A percentile compares a stretch with the other conserved stretches of the same genome.
These are phyloP conservation scores for Nakazawaea holstii DNA, from an alignment of 805 yeast species.

Conservation along the genomic window DNA sequence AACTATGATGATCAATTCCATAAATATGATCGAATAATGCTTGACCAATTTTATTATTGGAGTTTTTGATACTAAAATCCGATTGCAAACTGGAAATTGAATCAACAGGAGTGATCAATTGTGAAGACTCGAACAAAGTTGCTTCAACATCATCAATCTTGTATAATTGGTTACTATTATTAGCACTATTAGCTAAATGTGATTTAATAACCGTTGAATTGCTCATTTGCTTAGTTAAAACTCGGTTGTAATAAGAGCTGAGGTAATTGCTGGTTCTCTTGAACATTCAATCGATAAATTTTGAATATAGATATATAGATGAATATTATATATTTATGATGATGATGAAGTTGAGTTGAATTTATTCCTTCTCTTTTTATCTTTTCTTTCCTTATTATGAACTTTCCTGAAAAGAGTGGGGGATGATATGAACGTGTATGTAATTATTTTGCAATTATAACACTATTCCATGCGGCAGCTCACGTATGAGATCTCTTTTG, in stretches of 20 bases:
- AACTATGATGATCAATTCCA: conserved; percentile 46
- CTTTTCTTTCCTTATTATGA: background rate
- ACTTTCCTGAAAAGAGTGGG: background rate
- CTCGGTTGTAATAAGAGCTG: background rate
- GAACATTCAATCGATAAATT: background rate
- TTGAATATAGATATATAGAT: too few species aligned
- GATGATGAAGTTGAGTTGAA: background rate
- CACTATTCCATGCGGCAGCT: conserved; percentile 44
- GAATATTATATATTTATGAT: too few species aligned
- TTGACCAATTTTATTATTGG: conserved; percentile 29
- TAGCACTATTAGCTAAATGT: background rate
- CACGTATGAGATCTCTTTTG: conserved; percentile 28
- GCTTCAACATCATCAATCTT: background rate
- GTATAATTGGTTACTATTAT: background rate
- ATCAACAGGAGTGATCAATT: conserved; percentile 3
- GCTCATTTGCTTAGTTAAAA: conserved; percentile 2
- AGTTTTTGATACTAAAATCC: conserved; percentile 9
- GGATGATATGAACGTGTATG: background rate
- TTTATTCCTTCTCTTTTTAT: background rate
- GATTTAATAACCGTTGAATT: background rate
- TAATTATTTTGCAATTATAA: background rate
- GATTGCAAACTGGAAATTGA: background rate
- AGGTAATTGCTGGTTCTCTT: background rate
- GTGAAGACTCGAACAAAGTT: background rate
- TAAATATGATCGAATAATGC: conserved; percentile 36